These are phyloP conservation scores for Aureoboletus auriporus DNA, from an alignment of 768 basidiomycete genomes.

Conservation along the genomic window DNA sequence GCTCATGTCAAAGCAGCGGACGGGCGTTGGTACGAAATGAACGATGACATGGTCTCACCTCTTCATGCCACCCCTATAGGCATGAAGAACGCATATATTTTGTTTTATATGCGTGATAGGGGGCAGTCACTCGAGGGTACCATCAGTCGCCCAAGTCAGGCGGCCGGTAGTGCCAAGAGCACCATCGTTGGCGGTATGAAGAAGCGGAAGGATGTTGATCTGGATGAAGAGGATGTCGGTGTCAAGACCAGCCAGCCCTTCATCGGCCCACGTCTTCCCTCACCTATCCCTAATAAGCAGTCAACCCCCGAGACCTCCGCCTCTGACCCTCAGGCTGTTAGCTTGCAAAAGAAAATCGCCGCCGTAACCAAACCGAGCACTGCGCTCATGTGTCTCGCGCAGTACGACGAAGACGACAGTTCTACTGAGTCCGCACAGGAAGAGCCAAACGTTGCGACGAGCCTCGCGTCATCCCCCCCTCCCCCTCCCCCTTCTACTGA, in stretches of 20 bases:
- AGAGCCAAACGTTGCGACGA: constrained; percentile 17
- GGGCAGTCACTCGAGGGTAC: constrained; percentile 71
- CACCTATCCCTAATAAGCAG: constrained; percentile 30
- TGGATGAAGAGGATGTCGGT: constrained; percentile 47
- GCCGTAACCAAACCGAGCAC: constrained; percentile 31
- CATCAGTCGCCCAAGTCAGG: constrained; percentile 30
- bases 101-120: constrained; percentile 85
- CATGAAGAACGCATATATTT: constrained; percentile 83
- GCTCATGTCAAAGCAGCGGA: constrained; percentile 71
- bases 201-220: constrained; percentile 42
- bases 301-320: constrained; percentile 9
- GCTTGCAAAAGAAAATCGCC: constrained; percentile 52
- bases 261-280: constrained; percentile 66
- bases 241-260: constrained; percentile 48
- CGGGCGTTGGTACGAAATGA: constrained; percentile 87
- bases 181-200: constrained; percentile 46
- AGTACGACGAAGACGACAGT: constrained; percentile 39
- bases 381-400: constrained; percentile 36
- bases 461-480: constrained; percentile 24
- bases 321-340: constrained; percentile 50
- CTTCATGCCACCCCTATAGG: constrained; percentile 43
- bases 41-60: constrained; percentile 74
- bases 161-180: constrained; percentile 25
- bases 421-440: constrained; percentile 13
- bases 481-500: constrained; percentile 32